Evolutionary conservation across 2,329 filamentous ascomycete genomes (phyloP), one percentile per base, ranked within the genome.

Genomic region (Sclerotinia trifoliorum): DNA sequence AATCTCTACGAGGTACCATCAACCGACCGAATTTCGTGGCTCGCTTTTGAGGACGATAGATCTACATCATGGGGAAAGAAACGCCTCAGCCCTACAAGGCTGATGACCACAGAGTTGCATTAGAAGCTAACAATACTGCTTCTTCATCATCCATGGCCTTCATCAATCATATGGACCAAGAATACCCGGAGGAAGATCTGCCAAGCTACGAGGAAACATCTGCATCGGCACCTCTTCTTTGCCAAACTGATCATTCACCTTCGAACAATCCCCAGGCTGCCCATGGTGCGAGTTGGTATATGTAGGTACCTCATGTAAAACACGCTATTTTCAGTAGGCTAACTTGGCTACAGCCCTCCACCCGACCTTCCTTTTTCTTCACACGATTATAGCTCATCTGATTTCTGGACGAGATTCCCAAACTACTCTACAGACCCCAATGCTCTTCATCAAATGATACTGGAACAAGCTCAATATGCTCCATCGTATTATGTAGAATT

Each of bases 401-500:
- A 75, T 62, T 70, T 74, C 29, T 71, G 71, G 42, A 77, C 76
- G 2, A 70, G 70, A 19, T 75, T 75, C 58, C 72, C 75, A 24
- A 69, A 70, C 49, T 78, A 74, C 64, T 75, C 74, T 2, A 75
- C 64, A 2, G 64, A 73, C 19, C 49, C 71, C 4, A 39, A 71
- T 44, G 62, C 58, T 32, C 74, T 78, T 29, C 71, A 70, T 49
- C 26, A 67, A 0, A 71, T 76, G 73, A 75, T 78, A 56, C 60
- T 57, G 11, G 64, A 72, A 52, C 76, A 78, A 70, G 71, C 73
- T 11, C 35, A 54, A 19, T 77, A 73, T 57, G 73, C 75, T 13
- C 75, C 75, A 2, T 63, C 61, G 2, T 77, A 76, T 56, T 71
- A 71, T 35, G 70, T 79, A 2, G 70, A 72, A 52, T 69, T 80